A percentile compares a stretch with the other conserved stretches of the same genome.
Conservation (phyloP, 352 stramenopile genomes). For the Phytophthora crassamura region DNA sequence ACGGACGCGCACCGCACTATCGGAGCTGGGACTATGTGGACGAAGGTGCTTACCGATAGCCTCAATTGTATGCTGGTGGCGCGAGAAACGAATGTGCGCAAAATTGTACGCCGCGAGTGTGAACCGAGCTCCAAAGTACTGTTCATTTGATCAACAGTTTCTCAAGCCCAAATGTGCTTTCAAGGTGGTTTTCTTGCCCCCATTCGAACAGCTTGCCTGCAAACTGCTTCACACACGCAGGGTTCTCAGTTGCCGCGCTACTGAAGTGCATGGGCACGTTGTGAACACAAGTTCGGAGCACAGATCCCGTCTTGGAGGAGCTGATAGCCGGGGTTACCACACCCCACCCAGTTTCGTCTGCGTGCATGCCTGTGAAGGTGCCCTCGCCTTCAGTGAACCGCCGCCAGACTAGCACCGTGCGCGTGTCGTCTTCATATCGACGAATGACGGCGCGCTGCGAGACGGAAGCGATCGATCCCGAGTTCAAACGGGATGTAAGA, state of each 20-base stretch:
- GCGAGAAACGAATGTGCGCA: too few relatives aligned
- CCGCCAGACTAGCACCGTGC: constrained; percentile 18
- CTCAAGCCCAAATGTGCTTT: constrained; percentile 4
- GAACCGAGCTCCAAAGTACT: too few relatives aligned
- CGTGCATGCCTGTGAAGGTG: constrained; percentile 18
- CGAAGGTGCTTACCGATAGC: too few relatives aligned
- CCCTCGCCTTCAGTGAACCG: constrained; percentile 26
- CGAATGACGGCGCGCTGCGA: constrained; percentile 16
- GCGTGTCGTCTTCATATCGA: constrained; percentile 6
- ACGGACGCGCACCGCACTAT: too few relatives aligned
- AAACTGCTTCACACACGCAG: constrained; percentile 8
- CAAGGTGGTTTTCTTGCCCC: constrained; percentile 20
- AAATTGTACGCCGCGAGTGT: too few relatives aligned
- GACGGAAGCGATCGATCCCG: constrained; percentile 1
- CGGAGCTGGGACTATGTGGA: too few relatives aligned
- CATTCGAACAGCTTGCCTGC: constrained; percentile 4
- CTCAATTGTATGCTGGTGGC: too few relatives aligned
- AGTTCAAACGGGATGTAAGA: constrained; percentile 3
- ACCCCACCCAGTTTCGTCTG: constrained; percentile 28
- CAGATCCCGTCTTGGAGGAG: background rate
- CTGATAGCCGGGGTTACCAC: constrained; percentile 3
- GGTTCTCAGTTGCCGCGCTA: background rate
- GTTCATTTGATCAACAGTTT: constrained; percentile 4
- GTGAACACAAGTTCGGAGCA: constrained; percentile 17
- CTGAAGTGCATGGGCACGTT: constrained; percentile 22